Evolutionary conservation across 345 rosid genomes (phyloP).

Genomic region (Adansonia digitata): DNA sequence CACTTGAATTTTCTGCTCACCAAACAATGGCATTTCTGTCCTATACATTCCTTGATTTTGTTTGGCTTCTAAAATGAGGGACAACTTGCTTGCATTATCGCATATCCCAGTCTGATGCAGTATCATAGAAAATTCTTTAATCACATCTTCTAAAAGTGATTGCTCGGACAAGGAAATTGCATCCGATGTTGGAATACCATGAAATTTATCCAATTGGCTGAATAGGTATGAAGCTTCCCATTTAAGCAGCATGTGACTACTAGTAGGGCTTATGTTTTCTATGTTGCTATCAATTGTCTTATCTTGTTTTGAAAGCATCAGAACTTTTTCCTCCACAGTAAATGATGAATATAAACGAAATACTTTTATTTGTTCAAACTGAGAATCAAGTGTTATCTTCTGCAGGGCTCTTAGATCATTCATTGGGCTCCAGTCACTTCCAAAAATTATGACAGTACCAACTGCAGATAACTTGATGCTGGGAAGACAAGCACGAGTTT

Average conservation of each 20-base stretch:
- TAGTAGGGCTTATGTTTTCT: constrained; percentile 38
- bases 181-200: constrained; percentile 25
- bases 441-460: constrained; percentile 62
- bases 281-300: constrained; percentile 36
- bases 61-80: constrained; percentile 51
- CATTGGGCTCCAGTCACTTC: constrained; percentile 71
- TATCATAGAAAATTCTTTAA: constrained; percentile 47
- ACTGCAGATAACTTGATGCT: constrained; percentile 68
- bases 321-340: constrained; percentile 73
- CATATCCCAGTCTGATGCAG: constrained; percentile 39
- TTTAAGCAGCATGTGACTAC: constrained; percentile 63
- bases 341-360: constrained; percentile 69
- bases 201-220: constrained; percentile 58
- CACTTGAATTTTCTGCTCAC: constrained; percentile 49
- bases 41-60: constrained; percentile 47
- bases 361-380: constrained; percentile 49
- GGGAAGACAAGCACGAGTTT: constrained; percentile 70
- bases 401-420: constrained; percentile 69
- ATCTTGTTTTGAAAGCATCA: constrained; percentile 62
- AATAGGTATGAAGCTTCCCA: constrained; percentile 76
- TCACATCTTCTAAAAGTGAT: constrained; percentile 33
- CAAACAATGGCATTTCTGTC: constrained; percentile 41
- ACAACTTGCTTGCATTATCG: constrained; percentile 27
- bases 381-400: constrained; percentile 62
- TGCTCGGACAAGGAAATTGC: constrained; percentile 23